phyloP scores from a whole-genome alignment of 2,329 filamentous ascomycete genomes.

The Alternaria viburni region DNA sequence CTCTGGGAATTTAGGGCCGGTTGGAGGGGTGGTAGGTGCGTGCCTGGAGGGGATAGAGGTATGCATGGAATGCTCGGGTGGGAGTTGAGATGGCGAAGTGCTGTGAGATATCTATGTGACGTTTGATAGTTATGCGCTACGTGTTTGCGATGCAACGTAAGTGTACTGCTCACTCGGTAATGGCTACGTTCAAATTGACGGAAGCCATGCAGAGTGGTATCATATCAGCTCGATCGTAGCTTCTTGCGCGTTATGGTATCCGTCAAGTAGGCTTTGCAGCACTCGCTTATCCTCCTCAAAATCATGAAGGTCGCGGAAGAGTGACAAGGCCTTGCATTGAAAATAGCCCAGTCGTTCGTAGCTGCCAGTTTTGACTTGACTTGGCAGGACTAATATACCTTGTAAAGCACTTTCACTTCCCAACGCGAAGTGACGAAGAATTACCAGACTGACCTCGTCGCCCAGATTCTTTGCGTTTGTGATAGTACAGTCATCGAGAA shows the following conservation, averaged over 20 bases:
- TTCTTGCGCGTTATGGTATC: background rate
- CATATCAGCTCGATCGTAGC: background rate
- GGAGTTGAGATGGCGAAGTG: background rate
- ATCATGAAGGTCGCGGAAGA: background rate
- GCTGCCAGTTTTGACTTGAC: background rate
- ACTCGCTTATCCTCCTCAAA: too few relatives aligned
- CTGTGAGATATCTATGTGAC: background rate
- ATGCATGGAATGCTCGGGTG: too few relatives aligned
- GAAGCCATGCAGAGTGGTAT: background rate
- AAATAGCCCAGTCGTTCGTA: background rate
- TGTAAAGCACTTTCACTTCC: background rate
- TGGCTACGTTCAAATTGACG: background rate
- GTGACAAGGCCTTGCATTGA: too few relatives aligned
- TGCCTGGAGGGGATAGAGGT: background rate
- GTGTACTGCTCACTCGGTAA: background rate
- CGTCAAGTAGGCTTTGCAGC: background rate
- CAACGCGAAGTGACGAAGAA: background rate
- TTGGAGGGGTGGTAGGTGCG: background rate
- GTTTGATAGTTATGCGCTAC: accelerated
- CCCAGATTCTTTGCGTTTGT: background rate
- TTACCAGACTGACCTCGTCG: background rate
- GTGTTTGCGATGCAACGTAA: accelerated
- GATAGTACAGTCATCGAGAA: background rate
- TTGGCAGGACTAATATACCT: background rate
- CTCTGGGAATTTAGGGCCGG: background rate